Percentiles rank a stretch among this genome's conserved stretches.
Evolutionary conservation across 192 early-diverging fungal species (phyloP).

Genomic region (Lobulomyces angularis): DNA sequence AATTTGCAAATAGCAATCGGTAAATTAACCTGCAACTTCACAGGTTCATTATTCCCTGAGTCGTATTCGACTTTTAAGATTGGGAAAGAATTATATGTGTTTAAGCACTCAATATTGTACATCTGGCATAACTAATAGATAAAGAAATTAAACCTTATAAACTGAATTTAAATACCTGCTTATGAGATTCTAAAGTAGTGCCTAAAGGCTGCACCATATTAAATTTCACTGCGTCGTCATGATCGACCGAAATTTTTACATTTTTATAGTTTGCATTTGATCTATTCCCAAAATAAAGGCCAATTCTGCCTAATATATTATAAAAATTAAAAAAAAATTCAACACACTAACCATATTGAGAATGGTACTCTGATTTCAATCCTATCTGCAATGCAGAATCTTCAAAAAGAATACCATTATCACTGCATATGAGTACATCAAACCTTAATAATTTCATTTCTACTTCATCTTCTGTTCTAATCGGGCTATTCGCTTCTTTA

Average conservation of each 20-base stretch:
- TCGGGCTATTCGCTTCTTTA: slow-evolving; percentile 2
- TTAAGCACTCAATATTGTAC: slow-evolving; percentile 65
- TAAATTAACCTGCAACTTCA: slow-evolving; percentile 49
- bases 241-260: slow-evolving; percentile 40
- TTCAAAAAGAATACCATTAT: slow-evolving; percentile 87
- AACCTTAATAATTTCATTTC: neutral
- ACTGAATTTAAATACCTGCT: slow-evolving; percentile 69
- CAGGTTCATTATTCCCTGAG: slow-evolving; percentile 12
- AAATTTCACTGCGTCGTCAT: slow-evolving; percentile 33
- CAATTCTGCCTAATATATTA: slow-evolving; percentile 66
- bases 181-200: slow-evolving; percentile 46
- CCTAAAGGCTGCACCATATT: slow-evolving; percentile 47
- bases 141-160: slow-evolving; percentile 27
- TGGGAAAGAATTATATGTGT: slow-evolving; percentile 45
- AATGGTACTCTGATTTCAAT: slow-evolving; percentile 87
- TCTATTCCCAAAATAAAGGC: slow-evolving; percentile 86
- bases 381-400: slow-evolving; percentile 81
- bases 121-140: slow-evolving; percentile 31
- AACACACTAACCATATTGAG: too few species aligned
- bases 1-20: slow-evolving; percentile 81
- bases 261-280: slow-evolving; percentile 53
- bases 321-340: too few species aligned
- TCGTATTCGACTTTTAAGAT: slow-evolving; percentile 43
- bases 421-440: slow-evolving; percentile 29
- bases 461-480: too few species aligned